phyloP scores from a whole-genome alignment of 306 rosid genomes.

The Dryas drummondii region DNA sequence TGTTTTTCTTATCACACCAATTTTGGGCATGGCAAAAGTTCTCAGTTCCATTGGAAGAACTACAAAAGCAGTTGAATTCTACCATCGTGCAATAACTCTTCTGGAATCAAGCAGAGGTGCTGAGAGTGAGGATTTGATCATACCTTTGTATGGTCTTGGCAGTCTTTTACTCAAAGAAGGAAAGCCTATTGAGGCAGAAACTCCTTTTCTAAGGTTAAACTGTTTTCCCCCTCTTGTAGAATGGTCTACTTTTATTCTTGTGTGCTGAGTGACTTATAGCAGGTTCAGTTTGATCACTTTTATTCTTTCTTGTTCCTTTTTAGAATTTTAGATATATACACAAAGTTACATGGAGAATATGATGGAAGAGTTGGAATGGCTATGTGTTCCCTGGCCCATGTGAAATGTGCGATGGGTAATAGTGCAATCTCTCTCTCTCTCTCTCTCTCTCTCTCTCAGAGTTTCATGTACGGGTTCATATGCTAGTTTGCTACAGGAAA shows the following conservation, averaged over 20 bases:
- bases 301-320: constrained; percentile 19
- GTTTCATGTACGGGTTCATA: constrained; percentile 13
- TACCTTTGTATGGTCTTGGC: constrained; percentile 80
- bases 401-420: constrained; percentile 79
- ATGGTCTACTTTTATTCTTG: constrained; percentile 14
- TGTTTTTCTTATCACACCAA: constrained; percentile 64
- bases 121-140: constrained; percentile 65
- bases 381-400: constrained; percentile 78
- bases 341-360: constrained; percentile 62
- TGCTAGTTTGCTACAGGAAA: constrained; percentile 53
- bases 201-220: constrained; percentile 65
- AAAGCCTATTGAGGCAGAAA: constrained; percentile 65
- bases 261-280: background rate
- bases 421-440: constrained; percentile 20
- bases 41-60: constrained; percentile 59
- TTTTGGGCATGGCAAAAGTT: constrained; percentile 77
- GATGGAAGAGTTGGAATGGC: constrained; percentile 94
- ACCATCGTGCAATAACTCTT: constrained; percentile 50
- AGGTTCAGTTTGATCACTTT: constrained; percentile 19
- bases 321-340: constrained; percentile 66
- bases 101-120: constrained; percentile 73
- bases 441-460: constrained; percentile 8
- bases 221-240: constrained; percentile 14
- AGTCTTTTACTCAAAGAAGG: constrained; percentile 81
- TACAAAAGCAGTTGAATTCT: constrained; percentile 60